Evolutionary conservation across 2,329 filamentous ascomycete species (phyloP).

Genomic region (Venturia nashicola): DNA sequence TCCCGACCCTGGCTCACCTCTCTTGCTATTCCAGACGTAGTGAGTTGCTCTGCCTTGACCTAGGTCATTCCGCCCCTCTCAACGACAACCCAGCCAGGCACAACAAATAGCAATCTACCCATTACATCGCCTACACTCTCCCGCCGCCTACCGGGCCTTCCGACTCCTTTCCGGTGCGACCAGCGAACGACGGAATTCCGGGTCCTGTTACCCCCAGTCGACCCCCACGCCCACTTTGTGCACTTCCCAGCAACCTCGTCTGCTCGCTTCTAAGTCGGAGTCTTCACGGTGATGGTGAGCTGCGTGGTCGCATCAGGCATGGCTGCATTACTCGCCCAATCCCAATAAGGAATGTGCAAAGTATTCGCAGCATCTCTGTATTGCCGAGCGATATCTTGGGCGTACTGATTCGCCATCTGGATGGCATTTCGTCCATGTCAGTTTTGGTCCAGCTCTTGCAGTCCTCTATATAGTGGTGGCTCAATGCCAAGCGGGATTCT

Average conservation of each 20-base stretch:
- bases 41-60: background rate
- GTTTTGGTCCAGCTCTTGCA: background rate
- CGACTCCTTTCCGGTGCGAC: background rate
- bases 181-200: background rate
- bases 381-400: background rate
- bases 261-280: background rate
- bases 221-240: background rate
- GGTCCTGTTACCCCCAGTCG: background rate
- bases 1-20: background rate
- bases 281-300: background rate
- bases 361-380: background rate
- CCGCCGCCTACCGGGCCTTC: background rate
- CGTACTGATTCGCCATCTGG: conserved; percentile 6
- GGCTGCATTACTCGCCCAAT: conserved; percentile 1
- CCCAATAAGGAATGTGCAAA: conserved; percentile 10
- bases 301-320: background rate
- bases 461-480: too few relatives aligned
- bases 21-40: background rate
- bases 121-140: background rate
- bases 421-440: background rate
- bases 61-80: background rate
- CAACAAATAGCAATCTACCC: background rate
- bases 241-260: background rate
- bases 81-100: background rate
- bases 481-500: too few relatives aligned